Conservation (phyloP, 1,284 basidiomycete genomes). For the Caloboletus firmus region DNA sequence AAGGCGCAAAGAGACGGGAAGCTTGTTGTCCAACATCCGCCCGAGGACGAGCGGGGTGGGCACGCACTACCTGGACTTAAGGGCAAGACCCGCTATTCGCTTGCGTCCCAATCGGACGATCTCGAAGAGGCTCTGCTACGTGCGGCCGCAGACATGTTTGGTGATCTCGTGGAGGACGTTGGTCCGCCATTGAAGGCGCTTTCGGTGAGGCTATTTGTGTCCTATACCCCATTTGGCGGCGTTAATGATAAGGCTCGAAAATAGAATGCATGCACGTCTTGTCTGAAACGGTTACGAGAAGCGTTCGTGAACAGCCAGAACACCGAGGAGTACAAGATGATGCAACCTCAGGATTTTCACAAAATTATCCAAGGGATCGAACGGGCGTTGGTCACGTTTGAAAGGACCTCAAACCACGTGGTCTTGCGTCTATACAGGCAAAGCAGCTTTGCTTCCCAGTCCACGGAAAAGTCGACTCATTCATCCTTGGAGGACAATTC, state of each 20-base stretch:
- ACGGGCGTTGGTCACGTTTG: conserved; percentile 69
- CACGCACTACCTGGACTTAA: background rate
- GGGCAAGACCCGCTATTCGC: conserved; percentile 16
- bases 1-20: conserved; percentile 62
- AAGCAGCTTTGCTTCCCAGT: conserved; percentile 44
- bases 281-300: conserved; percentile 60
- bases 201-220: conserved; percentile 52
- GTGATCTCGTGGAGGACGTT: conserved; percentile 79
- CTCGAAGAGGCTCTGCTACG: conserved; percentile 61
- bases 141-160: conserved; percentile 76
- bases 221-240: background rate
- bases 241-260: conserved; percentile 1
- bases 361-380: conserved; percentile 67
- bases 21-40: conserved; percentile 38
- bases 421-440: conserved; percentile 73
- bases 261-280: conserved; percentile 60
- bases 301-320: conserved; percentile 51
- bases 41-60: conserved; percentile 22
- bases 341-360: conserved; percentile 58
- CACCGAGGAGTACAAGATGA: conserved; percentile 28
- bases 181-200: conserved; percentile 77
- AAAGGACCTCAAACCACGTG: conserved; percentile 79
- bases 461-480: conserved; percentile 34
- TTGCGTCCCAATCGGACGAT: conserved; percentile 35
- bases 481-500: conserved; percentile 40